Conservation (phyloP, 257 asterid genomes). For the Solanum acaule region DNA sequence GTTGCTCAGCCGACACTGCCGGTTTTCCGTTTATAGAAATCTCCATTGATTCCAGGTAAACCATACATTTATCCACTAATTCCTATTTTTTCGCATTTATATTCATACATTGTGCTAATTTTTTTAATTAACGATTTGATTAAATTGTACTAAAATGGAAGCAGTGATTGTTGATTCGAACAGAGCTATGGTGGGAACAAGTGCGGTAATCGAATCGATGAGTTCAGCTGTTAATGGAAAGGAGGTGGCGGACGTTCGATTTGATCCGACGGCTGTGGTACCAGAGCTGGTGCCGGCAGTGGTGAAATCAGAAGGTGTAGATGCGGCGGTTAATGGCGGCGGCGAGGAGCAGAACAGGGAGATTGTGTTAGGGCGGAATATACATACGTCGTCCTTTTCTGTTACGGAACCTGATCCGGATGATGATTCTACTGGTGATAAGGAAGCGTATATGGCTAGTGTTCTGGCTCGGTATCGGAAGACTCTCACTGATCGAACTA, state of each 20-base stretch:
- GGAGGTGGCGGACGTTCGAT: background rate
- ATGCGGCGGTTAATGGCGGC: conserved; percentile 4
- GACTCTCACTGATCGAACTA: conserved; percentile 73
- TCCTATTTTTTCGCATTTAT: background rate
- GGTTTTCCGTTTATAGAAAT: background rate
- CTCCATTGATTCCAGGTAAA: background rate
- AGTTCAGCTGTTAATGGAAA: background rate
- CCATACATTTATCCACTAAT: background rate
- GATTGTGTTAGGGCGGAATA: conserved; percentile 74
- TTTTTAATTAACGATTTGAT: background rate
- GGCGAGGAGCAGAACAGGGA: conserved; percentile 30
- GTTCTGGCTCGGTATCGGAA: conserved; percentile 81
- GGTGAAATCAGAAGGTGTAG: conserved; percentile 12
- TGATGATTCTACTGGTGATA: conserved; percentile 93
- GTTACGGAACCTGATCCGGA: conserved; percentile 96
- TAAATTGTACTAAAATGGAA: background rate
- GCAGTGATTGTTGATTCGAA: background rate
- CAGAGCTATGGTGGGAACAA: background rate
- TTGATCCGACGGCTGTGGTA: conserved; percentile 48
- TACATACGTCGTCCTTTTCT: conserved; percentile 68
- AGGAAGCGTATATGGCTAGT: conserved; percentile 92
- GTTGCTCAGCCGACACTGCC: background rate
- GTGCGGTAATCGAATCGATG: background rate
- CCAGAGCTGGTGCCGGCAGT: conserved; percentile 46
- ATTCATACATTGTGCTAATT: background rate